Conservation (phyloP, 164 flowering plant species). For the Sedum album region DNA sequence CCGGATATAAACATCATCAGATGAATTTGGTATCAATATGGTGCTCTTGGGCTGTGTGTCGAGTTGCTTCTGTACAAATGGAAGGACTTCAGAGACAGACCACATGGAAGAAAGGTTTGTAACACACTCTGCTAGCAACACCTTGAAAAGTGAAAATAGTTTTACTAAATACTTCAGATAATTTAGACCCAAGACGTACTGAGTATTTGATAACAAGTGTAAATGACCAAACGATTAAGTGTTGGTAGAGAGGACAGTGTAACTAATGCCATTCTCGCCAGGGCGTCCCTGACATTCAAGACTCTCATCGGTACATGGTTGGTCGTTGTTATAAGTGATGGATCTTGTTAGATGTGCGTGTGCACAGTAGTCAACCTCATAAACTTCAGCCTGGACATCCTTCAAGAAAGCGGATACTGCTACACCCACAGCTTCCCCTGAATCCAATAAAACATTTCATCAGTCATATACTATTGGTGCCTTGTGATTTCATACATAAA, state of each 20-base stretch:
- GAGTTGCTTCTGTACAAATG: no score
- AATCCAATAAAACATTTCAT: not conserved
- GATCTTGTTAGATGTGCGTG: constrained; percentile 1
- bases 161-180: no score
- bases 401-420: constrained; percentile 4
- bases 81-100: no score
- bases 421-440: constrained; percentile 5
- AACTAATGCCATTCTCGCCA: constrained; percentile 5
- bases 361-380: constrained; percentile 6
- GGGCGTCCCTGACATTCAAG: not conserved
- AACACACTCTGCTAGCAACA: no score
- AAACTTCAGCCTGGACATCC: not conserved
- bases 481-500: no score
- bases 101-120: no score
- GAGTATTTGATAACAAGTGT: no score
- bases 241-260: not conserved
- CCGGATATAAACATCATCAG: no score
- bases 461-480: not conserved
- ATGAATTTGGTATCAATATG: no score
- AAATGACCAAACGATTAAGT: not conserved
- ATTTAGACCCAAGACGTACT: no score
- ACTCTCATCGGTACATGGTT: not conserved
- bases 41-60: no score
- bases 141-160: no score
- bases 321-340: not conserved